Evolutionary conservation across 2,329 filamentous ascomycete genomes (phyloP), one percentile per base, ranked within the genome.

Genomic region (Paraphoma sp.): DNA sequence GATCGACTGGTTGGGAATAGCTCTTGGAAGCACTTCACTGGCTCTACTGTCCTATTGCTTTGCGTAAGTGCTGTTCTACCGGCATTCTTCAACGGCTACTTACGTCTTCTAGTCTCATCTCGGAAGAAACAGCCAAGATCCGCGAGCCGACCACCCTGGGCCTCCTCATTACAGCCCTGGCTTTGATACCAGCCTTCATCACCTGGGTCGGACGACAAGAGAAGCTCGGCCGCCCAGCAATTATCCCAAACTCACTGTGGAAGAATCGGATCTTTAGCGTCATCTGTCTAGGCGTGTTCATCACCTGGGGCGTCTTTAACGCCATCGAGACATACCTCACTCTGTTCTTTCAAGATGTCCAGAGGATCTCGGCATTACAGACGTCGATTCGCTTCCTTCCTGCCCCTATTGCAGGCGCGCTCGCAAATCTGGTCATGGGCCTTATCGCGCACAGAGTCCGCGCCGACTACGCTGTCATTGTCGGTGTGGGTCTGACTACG

Each of bases 221-320:
- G 46, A 75, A 72, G 10, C 64, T 70, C 0, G 76, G 77, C 9
- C 77, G 76, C 2, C 82, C 85, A 11, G 85, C 85, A 0, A 69
- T 89, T 7, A 87, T 89, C 18, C 87, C 87, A 0, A 88, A 89
- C 67, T 82, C 80, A 0, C 72, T 89, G 0, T 89, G 87, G 87
- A 79, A 74, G n/a, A 87, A 86, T 44, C 68, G 72, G 0, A 72
- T 82, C 2, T 89, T 89, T 63, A 81, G 83, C 0, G 79, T 75
- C 28, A 81, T 86, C 17, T 89, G 86, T 63, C 62, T 82, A 3
- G 82, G 62, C 41, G 73, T 80, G 5, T 72, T 79, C 54, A 56
- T 78, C 8, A 72, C 68, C 6, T 76, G 73, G 69, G 69, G 74
- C 36, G 78, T 75, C 0, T 75, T 71, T 9, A 78, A 75, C 4